These are phyloP conservation scores for Berberis thunbergii DNA, from an alignment of 164 flowering plant species.

Conservation along the genomic window DNA sequence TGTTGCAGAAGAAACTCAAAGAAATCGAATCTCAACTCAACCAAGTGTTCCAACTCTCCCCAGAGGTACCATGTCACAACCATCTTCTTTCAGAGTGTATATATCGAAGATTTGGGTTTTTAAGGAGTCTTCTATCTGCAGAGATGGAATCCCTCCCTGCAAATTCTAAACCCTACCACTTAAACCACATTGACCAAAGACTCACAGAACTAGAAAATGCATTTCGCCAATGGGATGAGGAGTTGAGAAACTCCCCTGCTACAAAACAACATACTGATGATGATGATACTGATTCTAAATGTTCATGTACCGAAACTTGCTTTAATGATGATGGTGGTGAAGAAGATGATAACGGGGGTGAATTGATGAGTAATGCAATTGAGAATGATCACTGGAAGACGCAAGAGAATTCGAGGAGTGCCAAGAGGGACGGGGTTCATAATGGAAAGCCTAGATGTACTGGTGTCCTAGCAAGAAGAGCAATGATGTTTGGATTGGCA, in stretches of 20 bases:
- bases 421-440: not conserved
- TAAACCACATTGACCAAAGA: conserved; percentile 20
- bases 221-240: conserved; percentile 15
- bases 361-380: not conserved
- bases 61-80: conserved; percentile 2
- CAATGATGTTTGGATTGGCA: conserved; percentile 15
- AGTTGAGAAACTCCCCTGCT: not conserved
- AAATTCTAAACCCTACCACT: conserved; percentile 14
- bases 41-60: conserved; percentile 5
- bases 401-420: not conserved
- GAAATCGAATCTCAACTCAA: conserved; percentile 27
- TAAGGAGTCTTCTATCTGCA: conserved; percentile 24
- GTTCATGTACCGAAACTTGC: conserved; percentile 35
- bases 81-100: conserved; percentile 11
- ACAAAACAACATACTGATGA: not conserved
- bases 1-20: conserved; percentile 31
- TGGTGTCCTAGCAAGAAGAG: conserved; percentile 11
- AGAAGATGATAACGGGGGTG: not conserved
- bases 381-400: conserved; percentile 1
- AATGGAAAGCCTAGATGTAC: not conserved
- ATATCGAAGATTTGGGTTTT: conserved; percentile 17
- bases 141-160: conserved; percentile 23
- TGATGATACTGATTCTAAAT: conserved; percentile 15
- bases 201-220: conserved; percentile 18
- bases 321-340: conserved; percentile 24